Evolutionary conservation across 371 early-diverging fungal genomes (phyloP), one percentile per base, ranked within the genome.

Genomic region (Amoeboaphelidium protococcarum): DNA sequence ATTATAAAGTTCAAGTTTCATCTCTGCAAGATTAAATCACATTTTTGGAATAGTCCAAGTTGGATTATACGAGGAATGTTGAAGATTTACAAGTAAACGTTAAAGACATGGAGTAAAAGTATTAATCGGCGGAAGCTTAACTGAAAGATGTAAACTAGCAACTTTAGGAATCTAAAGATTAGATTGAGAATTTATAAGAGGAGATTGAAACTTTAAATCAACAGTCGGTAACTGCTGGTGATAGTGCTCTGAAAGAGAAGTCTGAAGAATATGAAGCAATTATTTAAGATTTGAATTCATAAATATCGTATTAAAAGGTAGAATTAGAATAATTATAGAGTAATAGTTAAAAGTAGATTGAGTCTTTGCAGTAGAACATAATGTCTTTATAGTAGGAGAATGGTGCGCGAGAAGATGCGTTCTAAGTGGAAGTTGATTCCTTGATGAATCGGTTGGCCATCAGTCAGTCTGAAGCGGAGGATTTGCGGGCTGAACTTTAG

Each of bases 21-120:
- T 53, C 50, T 19, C 27, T 49, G 25, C 22, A 50, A 12, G 41
- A n/a, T n/a, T n/a, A n/a, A n/a, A n/a, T n/a, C n/a, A n/a, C n/a
- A n/a, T n/a, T n/a, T n/a, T n/a, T n/a, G n/a, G n/a, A n/a, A n/a
- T n/a, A n/a, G n/a, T n/a, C n/a, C n/a, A n/a, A n/a, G n/a, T n/a
- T n/a, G n/a, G n/a, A n/a, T n/a, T n/a, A n/a, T n/a, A n/a, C n/a
- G n/a, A n/a, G n/a, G n/a, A n/a, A n/a, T n/a, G n/a, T n/a, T n/a
- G 50, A 71, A 69, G 50, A 54, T 59, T 13, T 77, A 75, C n/a
- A 45, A 56, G 1, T 82, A 80, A 3, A 75, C 72, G 47, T 49
- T 55, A 2, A 45, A 70, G 10, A 47, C 51, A 20, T 16, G 40
- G 16, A 16, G 40, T 16, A n/a, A 16, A n/a, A 16, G 40, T 40